Conservation (phyloP, 257 asterid species). For the Capsicum chinense region DNA sequence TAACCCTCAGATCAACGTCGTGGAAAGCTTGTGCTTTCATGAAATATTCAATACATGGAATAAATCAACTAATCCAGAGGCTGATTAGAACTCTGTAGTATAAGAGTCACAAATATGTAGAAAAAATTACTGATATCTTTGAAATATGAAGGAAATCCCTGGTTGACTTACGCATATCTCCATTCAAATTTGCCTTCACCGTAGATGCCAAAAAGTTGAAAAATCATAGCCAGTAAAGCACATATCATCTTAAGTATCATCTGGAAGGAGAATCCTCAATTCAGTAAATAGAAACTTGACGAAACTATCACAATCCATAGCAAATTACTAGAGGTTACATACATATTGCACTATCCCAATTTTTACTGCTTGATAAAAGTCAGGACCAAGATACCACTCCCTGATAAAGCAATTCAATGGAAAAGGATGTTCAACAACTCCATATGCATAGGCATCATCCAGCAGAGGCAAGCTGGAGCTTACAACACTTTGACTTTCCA, state of each 20-base stretch:
- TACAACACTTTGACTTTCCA: conserved; percentile 72
- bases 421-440: conserved; percentile 92
- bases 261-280: conserved; percentile 48
- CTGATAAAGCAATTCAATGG: conserved; percentile 75
- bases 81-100: not conserved
- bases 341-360: conserved; percentile 98
- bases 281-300: conserved; percentile 26
- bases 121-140: not conserved
- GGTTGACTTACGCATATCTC: conserved; percentile 83
- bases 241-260: conserved; percentile 94
- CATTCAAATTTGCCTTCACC: conserved; percentile 98
- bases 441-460: conserved; percentile 95
- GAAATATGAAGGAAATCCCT: not conserved
- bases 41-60: not conserved
- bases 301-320: conserved; percentile 7
- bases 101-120: not conserved
- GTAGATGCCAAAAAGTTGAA: conserved; percentile 71
- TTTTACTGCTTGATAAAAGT: conserved; percentile 92
- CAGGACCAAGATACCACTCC: conserved; percentile 86
- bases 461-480: conserved; percentile 77
- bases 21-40: not conserved
- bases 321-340: conserved; percentile 40
- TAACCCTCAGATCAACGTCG: conserved; percentile 31
- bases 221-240: conserved; percentile 85
- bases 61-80: conserved; percentile 8